Evolutionary conservation across 306 rosid species (phyloP), one percentile per base, ranked within the genome.

Genomic region (Comarum palustre): DNA sequence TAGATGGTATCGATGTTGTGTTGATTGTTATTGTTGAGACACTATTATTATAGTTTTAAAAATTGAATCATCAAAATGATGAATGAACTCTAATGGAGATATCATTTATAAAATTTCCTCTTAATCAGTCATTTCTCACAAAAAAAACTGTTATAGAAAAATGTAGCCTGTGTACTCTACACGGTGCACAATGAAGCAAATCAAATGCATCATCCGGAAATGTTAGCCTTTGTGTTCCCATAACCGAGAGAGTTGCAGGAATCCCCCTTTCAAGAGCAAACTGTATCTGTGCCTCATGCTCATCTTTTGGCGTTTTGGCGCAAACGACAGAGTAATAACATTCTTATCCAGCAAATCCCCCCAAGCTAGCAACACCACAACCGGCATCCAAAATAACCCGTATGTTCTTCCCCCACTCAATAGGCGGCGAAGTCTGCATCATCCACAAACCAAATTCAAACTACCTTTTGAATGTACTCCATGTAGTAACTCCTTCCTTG

Each of bases 251-350:
- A 72, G 91, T 88, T 43, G 99, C 97, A 5, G 99, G 99, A 82
- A 94, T 91, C 74, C 99, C 99, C 63, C 99, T 87, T 75, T 94
- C 99, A n/a, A 94, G 73, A 73, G 99, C 99, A 82, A 94, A 94
- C 64, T 94, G 99, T 79, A 94, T 91, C 88, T 94, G 99, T 71
- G 99, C 99, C 81, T 94, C 99, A 60, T 94, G 99, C 79, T 94
- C 99, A 76, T 94, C 99, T 81, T 94, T 94, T 0, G 99, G 99
- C 32, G 97, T 81, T 94, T 94, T 0, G 99, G 99, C 32, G 97
- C 99, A 79, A 94, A 87, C 32, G 99, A 94, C 99, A 94, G 84
- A 69, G 99, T 83, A 45, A 94, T 88, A 57, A 87, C 97, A 74
- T 91, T 84, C 72, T 68, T 91, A 64, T 94, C 96, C 57, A 91